Base-by-base conservation (phyloP, 768 basidiomycete species). In the Hortiboletus campestris region DNA sequence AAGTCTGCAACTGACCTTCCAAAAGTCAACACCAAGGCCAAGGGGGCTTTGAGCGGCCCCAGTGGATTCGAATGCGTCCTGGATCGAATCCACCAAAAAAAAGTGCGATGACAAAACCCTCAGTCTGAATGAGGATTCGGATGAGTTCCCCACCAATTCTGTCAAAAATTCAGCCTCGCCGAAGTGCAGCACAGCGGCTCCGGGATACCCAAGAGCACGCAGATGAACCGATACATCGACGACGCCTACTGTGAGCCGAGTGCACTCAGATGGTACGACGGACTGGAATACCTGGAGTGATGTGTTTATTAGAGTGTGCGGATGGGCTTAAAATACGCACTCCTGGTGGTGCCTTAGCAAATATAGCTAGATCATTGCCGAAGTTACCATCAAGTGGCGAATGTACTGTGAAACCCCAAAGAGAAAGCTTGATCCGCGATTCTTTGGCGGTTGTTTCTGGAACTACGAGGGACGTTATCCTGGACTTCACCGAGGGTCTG, bases 261-360 rank as follows among this genome's bases (percentile, higher is more conserved):
- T 98, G 41, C 88, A 74, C 67, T 98, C 97, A 52, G 80, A 93
- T 2, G 97, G 97, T 16, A 94, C 84, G 13, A 97, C 94, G 22
- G 92, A 81, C 69, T 95, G 95, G 65, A 99, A 99, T 1, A 90
- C 88, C 94, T 85, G 56, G 7, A 35, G 46, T 17, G 29, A 46
- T 28, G 19, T 31, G 22, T 55, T 40, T 39, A 28, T 47, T 56
- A 46, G 57, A 49, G 22, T 19, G 36, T 19, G 16, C 11, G 44
- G 42, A 50, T 39, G 28, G 32, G 49, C 46, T 47, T n/a, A 51
- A 39, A 25, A 43, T 11, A 78, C 89, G 58, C 71, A 94, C 96
- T 20, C 91, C 94, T 44, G 91, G 89, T 5, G 97, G 97, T 28
- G 93, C 84, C 68, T 91, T 92, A 17, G 76, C 74, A 64, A 94